Evolutionary conservation across 495 filamentous ascomycete species (phyloP), one percentile per base, ranked within the genome.

Genomic region (Trichoderma parareesei): DNA sequence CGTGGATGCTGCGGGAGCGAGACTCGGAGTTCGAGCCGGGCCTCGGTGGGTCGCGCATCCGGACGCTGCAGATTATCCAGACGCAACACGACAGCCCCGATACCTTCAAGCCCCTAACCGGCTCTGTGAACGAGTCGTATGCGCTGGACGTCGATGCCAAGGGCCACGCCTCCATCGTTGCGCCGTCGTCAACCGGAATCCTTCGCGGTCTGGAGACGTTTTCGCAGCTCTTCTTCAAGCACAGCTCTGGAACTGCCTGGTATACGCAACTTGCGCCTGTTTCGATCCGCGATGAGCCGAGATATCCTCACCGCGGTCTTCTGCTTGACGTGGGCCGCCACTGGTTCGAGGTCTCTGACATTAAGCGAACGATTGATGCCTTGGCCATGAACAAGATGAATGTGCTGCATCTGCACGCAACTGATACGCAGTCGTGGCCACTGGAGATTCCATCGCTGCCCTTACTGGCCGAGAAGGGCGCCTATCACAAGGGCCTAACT

Each of bases 351-450:
- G 75, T 88, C 20, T 67, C 77, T 0, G 81, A 88, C 69, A 85
- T 94, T 66, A 74, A 84, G 64, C 81, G 85, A 61, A 88, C 82
- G 43, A 88, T 94, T 68, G 90, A 93, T 67, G 87, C 86, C 38
- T 69, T 90, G 63, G 71, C 85, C 10, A 88, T 80, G 81, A 91
- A 86, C 77, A 93, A 94, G 77, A 81, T 94, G 75, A 93, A 93
- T 73, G 78, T 84, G 7, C 77, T 92, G 49, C 90, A 93, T 73
- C 72, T 92, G 35, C 90, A 94, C 74, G 81, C 86, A 53, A 92
- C 90, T 0, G 90, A 94, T 71, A 84, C 88, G 33, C 90, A 94
- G 71, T 89, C 88, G 8, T 94, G 90, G 90, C 91, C 90, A 3
- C 77, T 94, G 38, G 87, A 88, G 66, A 88, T 93, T 64, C 88